A percentile compares a stretch with the other conserved stretches of the same genome.
These are phyloP conservation scores for Sclerotinia borealis DNA, from an alignment of 2,329 filamentous ascomycete genomes.

Conservation along the genomic window DNA sequence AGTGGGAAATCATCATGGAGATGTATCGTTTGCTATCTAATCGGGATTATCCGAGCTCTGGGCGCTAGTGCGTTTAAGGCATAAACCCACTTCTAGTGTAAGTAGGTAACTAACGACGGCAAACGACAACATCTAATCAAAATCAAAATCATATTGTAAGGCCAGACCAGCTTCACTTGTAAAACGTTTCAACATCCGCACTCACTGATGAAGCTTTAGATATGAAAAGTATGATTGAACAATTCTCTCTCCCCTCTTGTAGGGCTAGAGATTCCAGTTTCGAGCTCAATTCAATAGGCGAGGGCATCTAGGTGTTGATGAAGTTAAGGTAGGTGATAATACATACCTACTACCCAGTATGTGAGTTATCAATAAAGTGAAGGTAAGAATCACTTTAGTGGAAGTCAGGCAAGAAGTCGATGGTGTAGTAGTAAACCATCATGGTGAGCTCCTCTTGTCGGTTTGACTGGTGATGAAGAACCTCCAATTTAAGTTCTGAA, in stretches of 20 bases:
- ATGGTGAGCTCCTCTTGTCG: background rate
- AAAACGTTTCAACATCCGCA: background rate
- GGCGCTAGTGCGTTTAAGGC: background rate
- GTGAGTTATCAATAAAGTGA: background rate
- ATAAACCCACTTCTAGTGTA: background rate
- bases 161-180: background rate
- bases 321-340: background rate
- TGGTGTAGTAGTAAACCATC: background rate
- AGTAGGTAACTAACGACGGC: background rate
- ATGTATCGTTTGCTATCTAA: slow-evolving; percentile 7
- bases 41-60: background rate
- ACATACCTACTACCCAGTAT: background rate
- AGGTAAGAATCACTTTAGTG: background rate
- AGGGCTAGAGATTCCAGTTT: background rate
- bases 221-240: background rate
- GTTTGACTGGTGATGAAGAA: background rate
- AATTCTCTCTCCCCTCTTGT: background rate
- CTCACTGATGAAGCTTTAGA: background rate
- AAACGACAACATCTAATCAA: background rate
- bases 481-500: background rate
- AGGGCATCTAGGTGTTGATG: background rate
- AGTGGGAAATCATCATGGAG: background rate
- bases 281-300: background rate
- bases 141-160: background rate
- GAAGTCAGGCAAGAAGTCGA: no score